Evolutionary conservation across 106 monocot genomes (phyloP), one percentile per base, ranked within the genome.

Genomic region (Acorus calamus): DNA sequence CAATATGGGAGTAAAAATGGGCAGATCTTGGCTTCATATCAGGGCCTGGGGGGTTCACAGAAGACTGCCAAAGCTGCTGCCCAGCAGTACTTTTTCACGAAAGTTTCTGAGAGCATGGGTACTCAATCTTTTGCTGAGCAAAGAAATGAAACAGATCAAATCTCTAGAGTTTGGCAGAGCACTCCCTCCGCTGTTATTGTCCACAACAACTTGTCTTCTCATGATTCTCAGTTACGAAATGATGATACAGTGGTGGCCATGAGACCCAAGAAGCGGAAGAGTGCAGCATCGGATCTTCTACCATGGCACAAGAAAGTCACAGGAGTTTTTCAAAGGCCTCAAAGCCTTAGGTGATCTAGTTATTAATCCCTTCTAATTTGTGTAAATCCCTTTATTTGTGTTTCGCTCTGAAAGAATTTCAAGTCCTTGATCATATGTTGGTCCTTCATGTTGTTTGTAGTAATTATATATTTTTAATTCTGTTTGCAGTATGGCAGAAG

Each of bases 1-100:
- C 74, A 70, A 9, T 74, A 74, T 74, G 74, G 70, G 44, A 61
- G 14, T 48, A 69, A 74, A 62, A 74, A 74, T 50, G 74, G 74
- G 44, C 76, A 76, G 55, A 67, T 67, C 52, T 50, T 67, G 62
- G 50, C 67, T 4, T 14, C 44, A 45, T 46, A 59, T 42, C 52
- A 71, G 57, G 57, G 51, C 5, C 9, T 51, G 7, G 51, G 51
- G 9, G 9, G 44, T 5, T 28, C 28, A 28, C 76, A 75, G 59
- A 60, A 49, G 44, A 53, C 4, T 44, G 8, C 41, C 50, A 69
- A 49, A 65, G 1, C 68, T 8, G 8, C 59, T 12, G 3, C 6
- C 6, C 63, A 46, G 52, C 76, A 74, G 10, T 63, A 59, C 12
- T 44, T 45, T 66, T 66, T 71, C 14, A 46, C 71, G 44, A 71